Percentiles rank a stretch among this genome's conserved stretches.
Evolutionary conservation across 2,329 filamentous ascomycete genomes (phyloP).

Genomic region (Thermochaetoides dissita): DNA sequence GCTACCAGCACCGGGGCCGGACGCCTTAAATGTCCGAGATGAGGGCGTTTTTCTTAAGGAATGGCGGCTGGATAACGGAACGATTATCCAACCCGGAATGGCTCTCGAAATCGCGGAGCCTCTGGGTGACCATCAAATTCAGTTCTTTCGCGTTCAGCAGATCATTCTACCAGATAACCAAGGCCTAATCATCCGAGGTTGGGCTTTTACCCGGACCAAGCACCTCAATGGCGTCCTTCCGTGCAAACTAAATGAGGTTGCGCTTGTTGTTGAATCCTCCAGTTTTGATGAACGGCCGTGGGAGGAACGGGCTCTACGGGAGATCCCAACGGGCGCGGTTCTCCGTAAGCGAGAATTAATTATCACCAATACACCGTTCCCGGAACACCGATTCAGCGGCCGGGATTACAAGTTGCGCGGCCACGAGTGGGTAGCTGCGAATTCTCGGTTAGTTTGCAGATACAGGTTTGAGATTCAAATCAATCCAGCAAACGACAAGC

Average conservation of each 20-base stretch:
- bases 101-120: conserved; percentile 2
- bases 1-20: no score
- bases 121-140: neutral
- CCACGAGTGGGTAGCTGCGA: conserved; percentile 13
- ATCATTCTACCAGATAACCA: conserved; percentile 20
- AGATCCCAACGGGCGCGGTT: conserved; percentile 27
- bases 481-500: conserved; percentile 15
- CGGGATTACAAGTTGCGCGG: conserved; percentile 12
- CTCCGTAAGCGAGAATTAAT: conserved; percentile 28
- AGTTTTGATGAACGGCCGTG: conserved; percentile 20
- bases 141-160: conserved; percentile 26
- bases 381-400: conserved; percentile 20
- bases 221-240: conserved; percentile 24
- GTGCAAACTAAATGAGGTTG: conserved; percentile 29
- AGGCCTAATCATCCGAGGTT: conserved; percentile 26
- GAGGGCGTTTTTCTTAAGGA: neutral
- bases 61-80: neutral
- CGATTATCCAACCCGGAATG: neutral
- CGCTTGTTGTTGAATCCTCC: conserved; percentile 27
- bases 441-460: conserved; percentile 35
- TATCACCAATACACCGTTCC: conserved; percentile 42
- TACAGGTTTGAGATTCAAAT: conserved; percentile 30
- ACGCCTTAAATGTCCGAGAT: neutral
- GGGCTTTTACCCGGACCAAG: conserved; percentile 23
- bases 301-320: conserved; percentile 25